phyloP scores from a whole-genome alignment of 805 yeast genomes.

The Pichia occidentalis region DNA sequence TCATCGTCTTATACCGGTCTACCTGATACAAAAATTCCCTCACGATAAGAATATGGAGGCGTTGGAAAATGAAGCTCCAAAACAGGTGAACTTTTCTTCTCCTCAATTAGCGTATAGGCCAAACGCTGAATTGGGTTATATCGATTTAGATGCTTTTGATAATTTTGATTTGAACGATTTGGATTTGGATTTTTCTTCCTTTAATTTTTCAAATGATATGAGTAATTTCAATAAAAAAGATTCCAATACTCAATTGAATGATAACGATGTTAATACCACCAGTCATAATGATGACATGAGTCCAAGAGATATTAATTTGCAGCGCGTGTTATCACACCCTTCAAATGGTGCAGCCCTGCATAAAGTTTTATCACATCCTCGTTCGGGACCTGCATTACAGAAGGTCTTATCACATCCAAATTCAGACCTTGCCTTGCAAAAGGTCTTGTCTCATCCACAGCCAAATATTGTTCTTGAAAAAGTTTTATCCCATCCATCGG shows the following conservation, averaged over 20 bases:
- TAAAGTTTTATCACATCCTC: conserved; percentile 17
- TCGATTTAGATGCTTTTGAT: conserved; percentile 28
- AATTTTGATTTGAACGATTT: conserved; percentile 22
- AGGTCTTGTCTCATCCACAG: conserved; percentile 17
- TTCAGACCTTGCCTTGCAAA: conserved; percentile 16
- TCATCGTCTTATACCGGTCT: conserved; percentile 52
- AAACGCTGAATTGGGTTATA: conserved; percentile 27
- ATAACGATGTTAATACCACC: not conserved
- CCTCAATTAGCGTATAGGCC: conserved; percentile 47
- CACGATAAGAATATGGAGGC: conserved; percentile 11
- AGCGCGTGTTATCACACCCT: conserved; percentile 16
- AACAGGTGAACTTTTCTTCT: conserved; percentile 73
- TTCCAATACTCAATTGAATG: not conserved
- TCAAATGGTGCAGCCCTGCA: conserved; percentile 14
- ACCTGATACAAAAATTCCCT: conserved; percentile 12
- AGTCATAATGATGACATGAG: not conserved
- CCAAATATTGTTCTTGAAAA: conserved; percentile 12
- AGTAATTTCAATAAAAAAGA: not conserved
- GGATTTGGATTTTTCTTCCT: conserved; percentile 16
- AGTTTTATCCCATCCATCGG: conserved; percentile 13
- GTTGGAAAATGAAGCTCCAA: conserved; percentile 42
- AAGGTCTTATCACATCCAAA: conserved; percentile 17
- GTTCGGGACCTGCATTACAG: conserved; percentile 14
- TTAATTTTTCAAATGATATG: conserved; percentile 4
- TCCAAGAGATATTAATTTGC: conserved; percentile 10